Conservation (phyloP, 2,329 filamentous ascomycete species). For the Neophaeococcomyces mojaviensis region DNA sequence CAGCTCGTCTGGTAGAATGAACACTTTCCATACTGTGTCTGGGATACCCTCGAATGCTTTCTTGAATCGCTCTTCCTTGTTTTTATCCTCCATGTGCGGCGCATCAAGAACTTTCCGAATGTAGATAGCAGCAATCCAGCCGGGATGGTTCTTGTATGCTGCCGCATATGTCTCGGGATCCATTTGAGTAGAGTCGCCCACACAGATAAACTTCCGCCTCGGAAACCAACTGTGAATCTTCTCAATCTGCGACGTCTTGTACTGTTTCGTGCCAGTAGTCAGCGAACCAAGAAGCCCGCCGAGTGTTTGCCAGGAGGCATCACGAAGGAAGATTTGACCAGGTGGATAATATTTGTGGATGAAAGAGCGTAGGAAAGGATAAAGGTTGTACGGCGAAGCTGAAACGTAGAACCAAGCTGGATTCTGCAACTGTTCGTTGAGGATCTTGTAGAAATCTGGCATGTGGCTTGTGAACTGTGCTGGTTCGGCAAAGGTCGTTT, state of each 20-base stretch:
- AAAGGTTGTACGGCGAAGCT: slow-evolving; percentile 89
- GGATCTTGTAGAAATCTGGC: slow-evolving; percentile 70
- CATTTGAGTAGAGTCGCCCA: slow-evolving; percentile 85
- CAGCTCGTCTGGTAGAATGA: slow-evolving; percentile 65
- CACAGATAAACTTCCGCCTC: slow-evolving; percentile 66
- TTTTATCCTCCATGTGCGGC: slow-evolving; percentile 65
- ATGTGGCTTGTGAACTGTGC: slow-evolving; percentile 68
- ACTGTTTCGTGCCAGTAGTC: slow-evolving; percentile 68
- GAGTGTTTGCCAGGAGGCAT: slow-evolving; percentile 79
- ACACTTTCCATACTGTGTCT: slow-evolving; percentile 67
- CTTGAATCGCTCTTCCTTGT: slow-evolving; percentile 68
- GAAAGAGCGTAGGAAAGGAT: slow-evolving; percentile 75
- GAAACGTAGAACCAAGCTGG: slow-evolving; percentile 90
- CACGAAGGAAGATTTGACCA: slow-evolving; percentile 76
- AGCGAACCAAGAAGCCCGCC: slow-evolving; percentile 70
- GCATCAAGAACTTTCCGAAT: slow-evolving; percentile 78
- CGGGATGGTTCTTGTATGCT: slow-evolving; percentile 59
- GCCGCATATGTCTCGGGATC: slow-evolving; percentile 88
- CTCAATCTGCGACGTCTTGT: slow-evolving; percentile 73
- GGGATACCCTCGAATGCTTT: slow-evolving; percentile 73
- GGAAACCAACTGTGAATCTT: slow-evolving; percentile 77
- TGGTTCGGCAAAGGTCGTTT: slow-evolving; percentile 72
- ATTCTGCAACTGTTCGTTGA: slow-evolving; percentile 48
- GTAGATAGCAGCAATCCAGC: slow-evolving; percentile 75
- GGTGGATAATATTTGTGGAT: slow-evolving; percentile 61